Conservation (phyloP, 306 rosid species). For the Quercus variabilis region DNA sequence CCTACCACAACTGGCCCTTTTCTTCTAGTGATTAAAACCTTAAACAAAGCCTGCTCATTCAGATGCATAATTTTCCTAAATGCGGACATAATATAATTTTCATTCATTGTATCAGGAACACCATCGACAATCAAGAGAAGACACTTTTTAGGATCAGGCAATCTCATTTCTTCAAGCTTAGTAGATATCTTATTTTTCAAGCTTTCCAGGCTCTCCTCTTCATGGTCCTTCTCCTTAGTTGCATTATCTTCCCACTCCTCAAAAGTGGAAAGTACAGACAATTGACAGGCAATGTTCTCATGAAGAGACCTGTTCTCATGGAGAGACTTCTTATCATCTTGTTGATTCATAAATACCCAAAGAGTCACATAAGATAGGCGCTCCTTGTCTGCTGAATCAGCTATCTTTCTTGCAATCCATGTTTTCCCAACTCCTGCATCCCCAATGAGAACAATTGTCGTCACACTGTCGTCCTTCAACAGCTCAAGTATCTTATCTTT, state of each 20-base stretch:
- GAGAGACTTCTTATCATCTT: background rate
- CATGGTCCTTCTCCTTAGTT: background rate
- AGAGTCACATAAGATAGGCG: background rate
- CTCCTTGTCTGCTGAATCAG: background rate
- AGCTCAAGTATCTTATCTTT: too few species aligned
- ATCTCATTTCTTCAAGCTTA: background rate
- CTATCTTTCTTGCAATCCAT: constrained; percentile 14
- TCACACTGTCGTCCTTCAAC: background rate
- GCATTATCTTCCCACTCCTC: constrained; percentile 18
- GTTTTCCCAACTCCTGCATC: constrained; percentile 29
- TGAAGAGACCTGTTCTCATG: background rate
- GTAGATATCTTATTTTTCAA: background rate
- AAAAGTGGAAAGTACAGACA: background rate
- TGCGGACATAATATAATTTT: background rate
- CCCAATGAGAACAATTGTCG: constrained; percentile 15
- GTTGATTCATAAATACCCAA: constrained; percentile 17
- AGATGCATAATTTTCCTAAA: background rate
- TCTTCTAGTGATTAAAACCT: constrained; percentile 24
- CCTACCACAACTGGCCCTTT: too few species aligned
- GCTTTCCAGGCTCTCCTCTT: background rate
- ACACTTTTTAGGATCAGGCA: rapidly evolving
- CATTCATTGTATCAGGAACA: background rate
- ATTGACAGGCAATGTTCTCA: background rate
- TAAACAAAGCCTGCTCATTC: background rate
- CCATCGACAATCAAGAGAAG: constrained; percentile 28